A percentile compares a stretch with the other conserved stretches of the same genome.
Conservation (phyloP, 306 rosid species). For the Acmispon strigosus region DNA sequence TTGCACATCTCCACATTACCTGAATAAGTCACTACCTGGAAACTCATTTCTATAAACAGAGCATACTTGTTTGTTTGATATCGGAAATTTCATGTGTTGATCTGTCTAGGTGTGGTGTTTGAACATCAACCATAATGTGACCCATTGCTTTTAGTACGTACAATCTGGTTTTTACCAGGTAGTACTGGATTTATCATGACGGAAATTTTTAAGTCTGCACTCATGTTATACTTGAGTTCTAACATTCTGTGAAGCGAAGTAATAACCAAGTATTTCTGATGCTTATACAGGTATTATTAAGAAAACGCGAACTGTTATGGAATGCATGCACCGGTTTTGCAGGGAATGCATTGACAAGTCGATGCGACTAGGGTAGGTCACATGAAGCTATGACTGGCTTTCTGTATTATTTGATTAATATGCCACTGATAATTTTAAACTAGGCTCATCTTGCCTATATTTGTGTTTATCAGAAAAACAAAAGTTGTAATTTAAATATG, state of each 20-base stretch:
- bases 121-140: no score
- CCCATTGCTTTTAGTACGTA: neutral
- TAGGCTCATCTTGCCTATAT: constrained; percentile 7
- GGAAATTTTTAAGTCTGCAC: neutral
- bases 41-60: neutral
- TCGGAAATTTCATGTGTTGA: neutral
- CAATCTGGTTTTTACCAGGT: neutral
- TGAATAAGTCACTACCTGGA: neutral
- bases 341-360: constrained; percentile 93
- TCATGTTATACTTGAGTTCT: neutral
- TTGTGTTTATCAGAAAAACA: neutral
- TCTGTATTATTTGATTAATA: constrained; percentile 1
- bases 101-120: neutral
- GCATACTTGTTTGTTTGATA: neutral
- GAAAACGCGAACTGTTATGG: constrained; percentile 90
- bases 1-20: neutral
- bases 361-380: constrained; percentile 74
- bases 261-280: constrained; percentile 4
- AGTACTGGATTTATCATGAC: neutral
- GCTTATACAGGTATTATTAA: constrained; percentile 60
- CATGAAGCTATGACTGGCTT: constrained; percentile 13
- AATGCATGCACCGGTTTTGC: constrained; percentile 89
- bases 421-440: neutral
- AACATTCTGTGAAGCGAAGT: neutral
- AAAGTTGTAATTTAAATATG: neutral